Evolutionary conservation across 257 asterid genomes (phyloP), one percentile per base, ranked within the genome.

Genomic region (Fraxinus pennsylvanica): DNA sequence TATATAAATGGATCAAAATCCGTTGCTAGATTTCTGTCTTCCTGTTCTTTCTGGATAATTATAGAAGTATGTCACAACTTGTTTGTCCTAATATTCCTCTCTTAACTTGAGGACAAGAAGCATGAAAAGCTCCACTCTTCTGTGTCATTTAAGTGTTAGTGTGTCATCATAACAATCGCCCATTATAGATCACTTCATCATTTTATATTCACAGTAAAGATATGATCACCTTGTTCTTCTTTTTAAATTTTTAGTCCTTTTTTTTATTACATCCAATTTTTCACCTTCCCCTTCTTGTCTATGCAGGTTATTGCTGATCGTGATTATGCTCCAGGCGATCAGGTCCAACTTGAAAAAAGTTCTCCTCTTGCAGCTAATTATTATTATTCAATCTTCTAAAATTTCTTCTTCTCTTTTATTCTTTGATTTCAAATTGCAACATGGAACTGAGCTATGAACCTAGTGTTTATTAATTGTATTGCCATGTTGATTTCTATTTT

Each of bases 291-390:
- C 10, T 10, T 70, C 36, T 50, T 36, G 61, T 6, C 52, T 78
- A 38, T 82, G 73, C 87, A 88, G 92, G 96, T 92, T 71, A 80
- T 91, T 85, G 99, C 97, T 72, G 96, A 92, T 73, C 85, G 85
- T 36, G 82, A 86, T 70, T 86, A 88, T 72, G 87, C 89, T 83
- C 86, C 86, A 3, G 96, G 97, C 45, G 97, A 92, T 78, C 92
- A 94, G 93, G 96, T 94, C 39, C 67, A 22, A 66, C 63, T 33
- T 54, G 13, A 73, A 70, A 32, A 70, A 72, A 66, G 9, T 41
- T 25, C 54, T 52, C 8, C 68, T 52, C 50, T 13, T 10, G 22
- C 21, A 57, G 35, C 69, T 22, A 63, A 63, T 0, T 9, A 63
- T 10, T 25, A 27, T 12, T 27, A 0, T 27, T 25, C 4, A 10